Conservation (phyloP, 306 rosid genomes). For the Ziziphus jujuba region DNA sequence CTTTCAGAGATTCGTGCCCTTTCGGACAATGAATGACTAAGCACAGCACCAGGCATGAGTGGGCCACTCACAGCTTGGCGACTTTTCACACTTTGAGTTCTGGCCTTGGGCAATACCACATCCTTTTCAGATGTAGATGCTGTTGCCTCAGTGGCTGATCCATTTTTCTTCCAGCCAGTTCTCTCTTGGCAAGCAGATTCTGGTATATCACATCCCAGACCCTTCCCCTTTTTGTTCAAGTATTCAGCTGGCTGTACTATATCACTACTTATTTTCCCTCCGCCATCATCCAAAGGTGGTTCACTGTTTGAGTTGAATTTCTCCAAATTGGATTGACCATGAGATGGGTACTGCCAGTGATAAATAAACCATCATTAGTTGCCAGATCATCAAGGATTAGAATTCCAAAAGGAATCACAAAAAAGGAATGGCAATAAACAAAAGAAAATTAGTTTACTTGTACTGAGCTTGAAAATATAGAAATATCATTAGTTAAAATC, state of each 20-base stretch:
- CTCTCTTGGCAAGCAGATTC: conserved; percentile 51
- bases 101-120: conserved; percentile 41
- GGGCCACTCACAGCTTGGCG: conserved; percentile 94
- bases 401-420: conserved; percentile 4
- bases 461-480: background rate
- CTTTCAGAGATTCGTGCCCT: conserved; percentile 59
- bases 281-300: conserved; percentile 38
- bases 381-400: background rate
- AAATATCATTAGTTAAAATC: background rate
- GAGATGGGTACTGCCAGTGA: conserved; percentile 50
- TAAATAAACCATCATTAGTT: conserved; percentile 8
- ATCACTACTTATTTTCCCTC: conserved; percentile 40
- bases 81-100: conserved; percentile 47
- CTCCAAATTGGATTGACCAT: conserved; percentile 42
- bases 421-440: background rate
- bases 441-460: conserved; percentile 13
- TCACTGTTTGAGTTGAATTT: conserved; percentile 49
- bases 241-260: conserved; percentile 42
- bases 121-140: conserved; percentile 52
- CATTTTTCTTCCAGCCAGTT: conserved; percentile 47
- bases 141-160: conserved; percentile 42
- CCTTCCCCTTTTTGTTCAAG: conserved; percentile 43
- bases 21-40: conserved; percentile 68
- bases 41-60: conserved; percentile 61
- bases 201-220: conserved; percentile 40